A percentile compares a stretch with the other conserved stretches of the same genome.
Conservation (phyloP, 2,329 filamentous ascomycete species). For the Akanthomyces lecanii region DNA sequence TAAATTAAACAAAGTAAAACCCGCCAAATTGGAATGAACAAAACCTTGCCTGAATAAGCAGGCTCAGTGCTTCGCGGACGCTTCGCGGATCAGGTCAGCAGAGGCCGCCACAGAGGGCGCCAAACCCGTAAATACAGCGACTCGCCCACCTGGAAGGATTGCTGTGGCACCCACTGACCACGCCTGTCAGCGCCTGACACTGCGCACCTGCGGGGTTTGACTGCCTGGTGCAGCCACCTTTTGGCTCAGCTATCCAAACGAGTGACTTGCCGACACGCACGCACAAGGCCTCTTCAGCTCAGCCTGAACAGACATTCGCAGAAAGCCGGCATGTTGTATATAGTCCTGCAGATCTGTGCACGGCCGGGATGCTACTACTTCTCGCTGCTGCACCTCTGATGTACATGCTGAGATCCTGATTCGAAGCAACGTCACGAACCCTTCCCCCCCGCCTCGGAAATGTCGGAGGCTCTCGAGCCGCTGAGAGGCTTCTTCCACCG, state of each 20-base stretch:
- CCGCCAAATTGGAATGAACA: not conserved
- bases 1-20: too few relatives aligned
- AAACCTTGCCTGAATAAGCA: not conserved
- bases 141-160: not conserved
- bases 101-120: not conserved
- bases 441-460: not conserved
- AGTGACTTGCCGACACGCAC: not conserved
- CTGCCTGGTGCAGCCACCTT: not conserved
- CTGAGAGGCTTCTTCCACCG: conserved; percentile 24
- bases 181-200: not conserved
- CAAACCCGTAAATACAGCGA: not conserved
- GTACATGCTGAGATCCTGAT: not conserved
- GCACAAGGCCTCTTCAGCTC: not conserved
- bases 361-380: not conserved
- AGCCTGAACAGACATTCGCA: not conserved
- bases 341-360: not conserved
- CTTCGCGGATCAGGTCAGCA: too few relatives aligned
- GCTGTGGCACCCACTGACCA: not conserved
- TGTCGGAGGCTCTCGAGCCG: conserved; percentile 23
- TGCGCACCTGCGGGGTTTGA: not conserved
- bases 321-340: not conserved
- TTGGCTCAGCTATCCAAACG: not conserved
- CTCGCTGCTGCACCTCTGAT: not conserved
- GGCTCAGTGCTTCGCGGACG: too few relatives aligned
- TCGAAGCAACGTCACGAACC: not conserved